Conservation (phyloP, 164 flowering plant genomes). For the Magnolia changhungtana region DNA sequence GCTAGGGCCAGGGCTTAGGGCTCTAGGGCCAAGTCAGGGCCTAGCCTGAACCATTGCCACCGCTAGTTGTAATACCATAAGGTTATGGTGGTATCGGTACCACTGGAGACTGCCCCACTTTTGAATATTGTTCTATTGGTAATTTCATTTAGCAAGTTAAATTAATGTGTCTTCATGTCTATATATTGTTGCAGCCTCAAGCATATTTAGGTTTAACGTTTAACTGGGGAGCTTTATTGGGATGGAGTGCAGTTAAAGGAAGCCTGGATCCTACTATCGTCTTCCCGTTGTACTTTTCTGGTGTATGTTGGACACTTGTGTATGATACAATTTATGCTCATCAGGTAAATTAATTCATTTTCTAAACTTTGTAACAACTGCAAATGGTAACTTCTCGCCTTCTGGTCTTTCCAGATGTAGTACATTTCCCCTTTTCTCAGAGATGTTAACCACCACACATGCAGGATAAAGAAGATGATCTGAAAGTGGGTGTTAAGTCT, state of each 20-base stretch:
- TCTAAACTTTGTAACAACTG: background rate
- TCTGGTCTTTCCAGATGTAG: background rate
- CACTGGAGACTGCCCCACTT: too few species aligned
- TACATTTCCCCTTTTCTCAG: background rate
- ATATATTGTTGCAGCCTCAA: slow-evolving; percentile 69
- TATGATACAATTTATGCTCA: slow-evolving; percentile 99
- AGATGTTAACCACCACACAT: slow-evolving; percentile 4
- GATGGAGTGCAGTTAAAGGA: slow-evolving; percentile 92
- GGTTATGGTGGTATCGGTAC: too few species aligned
- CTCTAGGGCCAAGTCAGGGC: too few species aligned
- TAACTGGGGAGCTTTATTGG: slow-evolving; percentile 97
- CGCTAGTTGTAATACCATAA: too few species aligned
- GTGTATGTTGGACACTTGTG: slow-evolving; percentile 96
- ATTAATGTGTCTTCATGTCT: background rate
- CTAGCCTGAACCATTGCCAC: too few species aligned
- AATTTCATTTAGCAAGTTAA: background rate
- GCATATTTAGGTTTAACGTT: slow-evolving; percentile 94
- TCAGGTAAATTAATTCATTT: slow-evolving; percentile 56
- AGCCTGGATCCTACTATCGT: slow-evolving; percentile 76
- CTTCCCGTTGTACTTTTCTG: slow-evolving; percentile 76
- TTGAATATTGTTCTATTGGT: background rate
- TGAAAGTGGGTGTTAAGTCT: slow-evolving; percentile 93
- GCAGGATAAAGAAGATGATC: slow-evolving; percentile 98
- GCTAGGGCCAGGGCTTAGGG: too few species aligned
- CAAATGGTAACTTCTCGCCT: background rate